Conservation (phyloP, 1,284 basidiomycete species). For the Pseudozyma pruni region DNA sequence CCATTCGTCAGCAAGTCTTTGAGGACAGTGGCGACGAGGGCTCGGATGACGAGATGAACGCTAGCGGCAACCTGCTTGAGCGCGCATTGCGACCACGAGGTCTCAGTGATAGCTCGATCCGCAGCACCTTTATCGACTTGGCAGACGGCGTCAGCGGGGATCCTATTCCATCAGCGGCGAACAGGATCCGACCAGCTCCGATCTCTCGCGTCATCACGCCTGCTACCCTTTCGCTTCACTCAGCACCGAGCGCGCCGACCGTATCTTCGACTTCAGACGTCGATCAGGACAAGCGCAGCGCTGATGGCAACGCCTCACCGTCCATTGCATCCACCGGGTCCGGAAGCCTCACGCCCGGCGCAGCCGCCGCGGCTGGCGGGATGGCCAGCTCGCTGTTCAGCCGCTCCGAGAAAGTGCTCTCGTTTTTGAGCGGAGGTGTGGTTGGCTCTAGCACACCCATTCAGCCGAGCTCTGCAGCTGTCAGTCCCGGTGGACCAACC, state of each 20-base stretch:
- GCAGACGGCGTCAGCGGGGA: slow-evolving; percentile 17
- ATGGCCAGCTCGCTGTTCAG: slow-evolving; percentile 35
- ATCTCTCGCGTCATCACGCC: slow-evolving; percentile 61
- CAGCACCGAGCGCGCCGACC: slow-evolving; percentile 22
- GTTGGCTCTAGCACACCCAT: slow-evolving; percentile 26
- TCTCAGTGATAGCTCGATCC: slow-evolving; percentile 63
- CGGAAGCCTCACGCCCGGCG: slow-evolving; percentile 36
- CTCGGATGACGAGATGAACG: slow-evolving; percentile 28
- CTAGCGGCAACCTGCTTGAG: slow-evolving; percentile 28
- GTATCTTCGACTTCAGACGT: background rate
- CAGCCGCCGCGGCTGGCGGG: slow-evolving; percentile 17
- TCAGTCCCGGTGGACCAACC: slow-evolving; percentile 6
- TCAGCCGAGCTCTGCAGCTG: slow-evolving; percentile 20
- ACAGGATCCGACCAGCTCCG: slow-evolving; percentile 34
- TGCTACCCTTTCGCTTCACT: slow-evolving; percentile 55
- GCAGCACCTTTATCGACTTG: slow-evolving; percentile 61
- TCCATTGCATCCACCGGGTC: slow-evolving; percentile 34
- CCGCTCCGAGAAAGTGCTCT: slow-evolving; percentile 43
- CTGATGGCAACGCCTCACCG: slow-evolving; percentile 28
- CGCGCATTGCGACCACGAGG: slow-evolving; percentile 54
- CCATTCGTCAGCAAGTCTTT: slow-evolving; percentile 41
- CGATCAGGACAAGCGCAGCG: slow-evolving; percentile 7
- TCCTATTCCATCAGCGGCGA: slow-evolving; percentile 16
- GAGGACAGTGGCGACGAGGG: slow-evolving; percentile 42
- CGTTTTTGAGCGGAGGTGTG: slow-evolving; percentile 41